A percentile compares a stretch with the other conserved stretches of the same genome.
phyloP scores from a whole-genome alignment of 2,329 filamentous ascomycete species.

The Curvularia sp. region DNA sequence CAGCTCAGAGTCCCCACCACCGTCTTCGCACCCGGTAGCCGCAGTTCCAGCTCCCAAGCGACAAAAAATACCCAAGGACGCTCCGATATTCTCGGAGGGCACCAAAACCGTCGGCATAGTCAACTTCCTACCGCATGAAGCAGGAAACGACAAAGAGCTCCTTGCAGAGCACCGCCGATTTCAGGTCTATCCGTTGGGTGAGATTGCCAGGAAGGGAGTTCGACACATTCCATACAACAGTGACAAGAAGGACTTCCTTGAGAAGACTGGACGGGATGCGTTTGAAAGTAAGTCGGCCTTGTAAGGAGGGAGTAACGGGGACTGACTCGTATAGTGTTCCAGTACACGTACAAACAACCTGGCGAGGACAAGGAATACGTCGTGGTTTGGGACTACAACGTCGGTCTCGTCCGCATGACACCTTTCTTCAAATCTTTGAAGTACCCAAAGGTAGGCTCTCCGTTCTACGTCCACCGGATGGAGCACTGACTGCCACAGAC shows the following conservation, averaged over 20 bases:
- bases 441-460: constrained; percentile 76
- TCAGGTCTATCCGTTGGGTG: constrained; percentile 69
- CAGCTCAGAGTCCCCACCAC: constrained; percentile 23
- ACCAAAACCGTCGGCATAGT: constrained; percentile 68
- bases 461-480: not conserved
- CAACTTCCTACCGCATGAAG: constrained; percentile 77
- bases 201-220: constrained; percentile 57
- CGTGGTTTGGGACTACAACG: constrained; percentile 97
- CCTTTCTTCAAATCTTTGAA: constrained; percentile 91
- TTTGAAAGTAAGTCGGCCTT: constrained; percentile 75
- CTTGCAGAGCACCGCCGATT: constrained; percentile 67
- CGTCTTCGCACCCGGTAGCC: constrained; percentile 15
- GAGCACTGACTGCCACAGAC: constrained; percentile 64
- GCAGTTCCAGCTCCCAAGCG: constrained; percentile 34
- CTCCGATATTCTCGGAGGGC: constrained; percentile 66
- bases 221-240: constrained; percentile 91
- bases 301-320: not conserved
- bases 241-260: constrained; percentile 86
- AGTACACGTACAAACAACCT: constrained; percentile 80
- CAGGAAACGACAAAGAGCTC: constrained; percentile 60
- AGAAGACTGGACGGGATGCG: constrained; percentile 84
- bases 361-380: constrained; percentile 69
- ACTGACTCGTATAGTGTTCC: constrained; percentile 67
- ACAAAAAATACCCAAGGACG: constrained; percentile 70
- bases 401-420: constrained; percentile 91